Conservation (phyloP, 1,284 basidiomycete genomes). For the Austroboletus niveus region DNA sequence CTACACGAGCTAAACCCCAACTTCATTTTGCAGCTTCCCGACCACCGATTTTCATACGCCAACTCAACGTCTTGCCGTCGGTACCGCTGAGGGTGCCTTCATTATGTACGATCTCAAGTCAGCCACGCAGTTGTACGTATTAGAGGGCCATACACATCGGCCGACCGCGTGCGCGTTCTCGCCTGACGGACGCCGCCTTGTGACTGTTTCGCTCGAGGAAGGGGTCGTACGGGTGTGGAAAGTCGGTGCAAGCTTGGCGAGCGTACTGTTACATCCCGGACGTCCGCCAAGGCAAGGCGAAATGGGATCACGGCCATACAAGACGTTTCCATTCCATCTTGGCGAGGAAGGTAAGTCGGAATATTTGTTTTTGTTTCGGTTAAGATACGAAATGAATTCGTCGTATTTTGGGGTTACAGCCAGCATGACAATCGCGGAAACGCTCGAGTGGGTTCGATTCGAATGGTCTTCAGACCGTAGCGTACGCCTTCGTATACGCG, state of each 20-base stretch:
- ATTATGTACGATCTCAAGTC: conserved; percentile 98
- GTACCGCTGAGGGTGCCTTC: conserved; percentile 89
- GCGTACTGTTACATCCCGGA: conserved; percentile 83
- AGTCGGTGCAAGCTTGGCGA: conserved; percentile 80
- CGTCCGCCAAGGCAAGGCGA: conserved; percentile 89
- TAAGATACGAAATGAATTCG: neutral
- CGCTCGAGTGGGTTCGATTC: conserved; percentile 72
- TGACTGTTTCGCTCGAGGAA: conserved; percentile 87
- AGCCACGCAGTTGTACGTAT: conserved; percentile 90
- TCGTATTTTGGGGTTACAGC: conserved; percentile 38
- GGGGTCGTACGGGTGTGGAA: conserved; percentile 85
- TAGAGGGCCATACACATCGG: conserved; percentile 84
- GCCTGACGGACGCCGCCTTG: conserved; percentile 86
- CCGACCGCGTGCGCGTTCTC: conserved; percentile 87
- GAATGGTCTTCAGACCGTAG: conserved; percentile 83
- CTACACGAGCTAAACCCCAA: neutral
- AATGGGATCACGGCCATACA: conserved; percentile 79
- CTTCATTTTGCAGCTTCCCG: conserved; percentile 67
- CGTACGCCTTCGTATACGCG: conserved; percentile 78
- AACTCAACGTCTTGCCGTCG: conserved; percentile 88
- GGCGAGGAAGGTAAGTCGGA: conserved; percentile 54
- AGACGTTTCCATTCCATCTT: conserved; percentile 75
- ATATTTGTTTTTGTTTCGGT: neutral
- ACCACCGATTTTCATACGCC: conserved; percentile 87
- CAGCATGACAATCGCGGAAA: conserved; percentile 67